Conservation (phyloP, 139 green algal species). For the Ettlia oleoabundans region DNA sequence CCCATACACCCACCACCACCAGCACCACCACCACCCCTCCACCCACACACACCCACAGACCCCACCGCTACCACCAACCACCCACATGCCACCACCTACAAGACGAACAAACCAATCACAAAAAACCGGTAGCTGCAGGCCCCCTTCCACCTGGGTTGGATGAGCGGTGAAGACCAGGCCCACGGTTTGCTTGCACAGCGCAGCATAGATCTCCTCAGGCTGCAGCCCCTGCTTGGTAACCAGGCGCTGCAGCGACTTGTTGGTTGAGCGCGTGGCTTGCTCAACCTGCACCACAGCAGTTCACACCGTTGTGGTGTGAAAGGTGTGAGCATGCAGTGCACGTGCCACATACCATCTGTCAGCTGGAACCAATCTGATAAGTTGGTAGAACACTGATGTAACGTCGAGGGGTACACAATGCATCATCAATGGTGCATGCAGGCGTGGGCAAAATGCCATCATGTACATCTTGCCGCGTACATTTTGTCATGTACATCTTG, state of each 20-base stretch:
- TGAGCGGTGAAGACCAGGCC: conserved; percentile 92
- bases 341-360: no score
- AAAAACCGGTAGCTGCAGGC: background rate
- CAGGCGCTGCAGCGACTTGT: conserved; percentile 82
- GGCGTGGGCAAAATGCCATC: background rate
- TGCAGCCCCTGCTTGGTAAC: conserved; percentile 58
- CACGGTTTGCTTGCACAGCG: conserved; percentile 83
- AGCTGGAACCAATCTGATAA: no score
- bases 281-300: conserved; percentile 74
- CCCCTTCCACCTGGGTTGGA: conserved; percentile 75
- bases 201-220: conserved; percentile 75
- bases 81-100: no score
- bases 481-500: no score
- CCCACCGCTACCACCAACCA: no score
- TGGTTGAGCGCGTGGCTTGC: conserved; percentile 81
- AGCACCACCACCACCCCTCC: no score
- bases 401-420: background rate
- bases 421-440: background rate
- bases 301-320: no score
- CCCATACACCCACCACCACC: no score
- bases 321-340: no score
- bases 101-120: no score
- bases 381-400: background rate
- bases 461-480: no score
- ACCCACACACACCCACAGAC: no score